Evolutionary conservation across 306 rosid genomes (phyloP).

Genomic region (Abrus pulchellus): DNA sequence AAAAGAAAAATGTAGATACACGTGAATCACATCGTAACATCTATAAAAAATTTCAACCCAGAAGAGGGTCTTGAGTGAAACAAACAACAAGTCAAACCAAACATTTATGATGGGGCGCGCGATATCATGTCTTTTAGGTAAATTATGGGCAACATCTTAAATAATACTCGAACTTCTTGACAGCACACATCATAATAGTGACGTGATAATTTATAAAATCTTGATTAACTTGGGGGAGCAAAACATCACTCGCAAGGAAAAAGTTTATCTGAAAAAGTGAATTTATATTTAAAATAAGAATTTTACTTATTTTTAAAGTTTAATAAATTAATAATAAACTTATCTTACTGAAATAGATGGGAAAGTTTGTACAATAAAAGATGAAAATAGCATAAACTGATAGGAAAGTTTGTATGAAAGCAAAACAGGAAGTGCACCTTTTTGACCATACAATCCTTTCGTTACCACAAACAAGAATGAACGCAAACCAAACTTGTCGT

Average conservation of each 20-base stretch:
- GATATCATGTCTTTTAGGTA: slow-evolving; percentile 8
- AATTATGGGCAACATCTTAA: slow-evolving; percentile 15
- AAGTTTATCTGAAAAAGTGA: not conserved
- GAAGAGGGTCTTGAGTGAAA: not conserved
- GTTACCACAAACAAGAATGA: not conserved
- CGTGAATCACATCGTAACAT: slow-evolving; percentile 36
- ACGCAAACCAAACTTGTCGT: not conserved
- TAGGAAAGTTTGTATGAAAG: not conserved
- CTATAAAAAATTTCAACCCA: not conserved
- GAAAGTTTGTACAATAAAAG: not conserved
- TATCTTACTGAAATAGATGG: too few relatives aligned
- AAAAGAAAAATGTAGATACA: not conserved
- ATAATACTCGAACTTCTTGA: slow-evolving; percentile 1
- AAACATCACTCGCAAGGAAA: not conserved
- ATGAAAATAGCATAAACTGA: not conserved
- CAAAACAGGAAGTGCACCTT: not conserved
- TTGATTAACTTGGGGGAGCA: not conserved
- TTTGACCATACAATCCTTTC: not conserved
- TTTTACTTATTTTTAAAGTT: not conserved
- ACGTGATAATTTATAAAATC: not conserved
- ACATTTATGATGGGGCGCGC: slow-evolving; percentile 11
- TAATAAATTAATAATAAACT: too few relatives aligned
- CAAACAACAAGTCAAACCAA: slow-evolving; percentile 36
- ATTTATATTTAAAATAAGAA: not conserved
- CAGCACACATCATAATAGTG: not conserved